Conservation (phyloP, 192 early-diverging fungal species). For the Gonapodya sp. region DNA sequence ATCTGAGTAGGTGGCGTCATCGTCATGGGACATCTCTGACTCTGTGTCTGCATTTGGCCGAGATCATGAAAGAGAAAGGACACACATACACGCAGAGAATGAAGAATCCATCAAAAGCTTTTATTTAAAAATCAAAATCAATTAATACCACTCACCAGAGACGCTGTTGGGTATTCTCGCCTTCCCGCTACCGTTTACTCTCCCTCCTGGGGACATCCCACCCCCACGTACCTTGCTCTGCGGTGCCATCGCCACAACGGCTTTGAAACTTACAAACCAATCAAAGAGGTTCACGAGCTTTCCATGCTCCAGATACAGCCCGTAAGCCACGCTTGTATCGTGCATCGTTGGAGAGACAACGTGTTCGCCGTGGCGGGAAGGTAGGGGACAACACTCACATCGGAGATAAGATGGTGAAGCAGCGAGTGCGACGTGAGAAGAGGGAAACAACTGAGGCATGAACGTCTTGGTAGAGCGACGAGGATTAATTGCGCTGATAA, state of each 20-base stretch:
- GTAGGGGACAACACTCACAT: constrained; percentile 65
- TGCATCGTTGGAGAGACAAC: constrained; percentile 54
- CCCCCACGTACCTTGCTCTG: not conserved
- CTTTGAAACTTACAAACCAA: constrained; percentile 77
- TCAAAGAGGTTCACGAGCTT: constrained; percentile 91
- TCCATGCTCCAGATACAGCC: constrained; percentile 84
- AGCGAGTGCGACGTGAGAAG: not conserved
- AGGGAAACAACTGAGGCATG: not conserved
- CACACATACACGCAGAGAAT: too few species aligned
- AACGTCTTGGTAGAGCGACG: not conserved
- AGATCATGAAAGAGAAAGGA: too few species aligned
- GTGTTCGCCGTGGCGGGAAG: constrained; percentile 14
- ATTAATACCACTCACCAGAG: too few species aligned
- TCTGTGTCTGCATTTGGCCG: too few species aligned
- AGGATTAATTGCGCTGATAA: too few species aligned
- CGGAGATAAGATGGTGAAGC: constrained; percentile 44
- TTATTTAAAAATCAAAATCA: too few species aligned
- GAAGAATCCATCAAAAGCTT: too few species aligned
- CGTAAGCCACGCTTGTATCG: constrained; percentile 84
- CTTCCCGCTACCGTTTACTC: not conserved
- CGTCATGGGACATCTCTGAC: too few species aligned
- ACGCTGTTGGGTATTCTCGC: too few species aligned
- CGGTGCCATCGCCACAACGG: constrained; percentile 37
- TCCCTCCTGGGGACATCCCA: not conserved
- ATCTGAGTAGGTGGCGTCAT: too few species aligned